Evolutionary conservation across 108 stramenopile species (phyloP), one percentile per base, ranked within the genome.

Genomic region (Nitzschia palea): DNA sequence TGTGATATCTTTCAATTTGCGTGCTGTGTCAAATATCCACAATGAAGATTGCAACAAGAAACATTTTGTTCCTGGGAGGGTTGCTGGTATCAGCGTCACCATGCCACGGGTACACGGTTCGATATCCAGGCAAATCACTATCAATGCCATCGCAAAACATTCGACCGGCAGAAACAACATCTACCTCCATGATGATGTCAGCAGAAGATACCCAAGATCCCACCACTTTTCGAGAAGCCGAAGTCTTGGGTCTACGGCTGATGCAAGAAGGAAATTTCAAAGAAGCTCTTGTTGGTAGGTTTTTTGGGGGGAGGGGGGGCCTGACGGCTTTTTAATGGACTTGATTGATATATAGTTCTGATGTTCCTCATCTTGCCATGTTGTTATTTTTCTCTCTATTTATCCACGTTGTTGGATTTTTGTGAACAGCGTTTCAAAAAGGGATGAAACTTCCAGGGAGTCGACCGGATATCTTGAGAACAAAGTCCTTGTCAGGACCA

Each of bases 191-290:
- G 44, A 34, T 45, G 50, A 55, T 61, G 62, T 34, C 71, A 26
- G 32, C 35, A 18, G 62, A 72, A 56, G 59, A 70, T 27, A 37
- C 52, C 17, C 58, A 70, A 23, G 54, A 65, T 65, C 86, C 86
- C 29, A 76, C 59, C 18, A 88, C 71, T 4, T 93, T 89, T 71
- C 70, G 91, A 72, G 91, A 93, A 52, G 91, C 88, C 27, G 91
- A 93, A 64, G 79, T 93, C 4, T 45, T 86, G 30, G 91, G 88
- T 15, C 65, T 93, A 36, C 43, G 86, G 58, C 76, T 75, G 20
- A 93, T 93, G 91, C 91, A 89, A 71, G 81, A 89, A 75, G 86
- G 88, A 42, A 68, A 77, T 37, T 75, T 83, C 60, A 77, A 89
- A 30, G 83, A 87, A 29, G 91, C 91, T 1, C 65, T 89, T 25